Evolutionary conservation across 768 basidiomycete genomes (phyloP).

Genomic region (Tricholoma terreum): DNA sequence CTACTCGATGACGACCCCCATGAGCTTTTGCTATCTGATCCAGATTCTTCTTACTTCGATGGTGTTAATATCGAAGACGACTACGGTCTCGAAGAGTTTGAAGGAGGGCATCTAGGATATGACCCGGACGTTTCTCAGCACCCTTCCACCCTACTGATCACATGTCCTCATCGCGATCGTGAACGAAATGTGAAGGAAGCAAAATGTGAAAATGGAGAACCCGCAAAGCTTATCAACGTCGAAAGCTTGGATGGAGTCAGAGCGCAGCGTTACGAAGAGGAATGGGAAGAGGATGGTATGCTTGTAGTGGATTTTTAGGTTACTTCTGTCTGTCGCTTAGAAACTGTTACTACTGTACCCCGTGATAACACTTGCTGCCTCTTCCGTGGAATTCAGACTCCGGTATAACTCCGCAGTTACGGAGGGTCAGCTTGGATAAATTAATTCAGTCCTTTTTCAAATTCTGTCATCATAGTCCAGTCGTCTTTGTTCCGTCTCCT

Average conservation of each 20-base stretch:
- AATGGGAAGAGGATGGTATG: conserved; percentile 7
- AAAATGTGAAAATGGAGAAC: conserved; percentile 11
- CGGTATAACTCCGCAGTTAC: conserved; percentile 29
- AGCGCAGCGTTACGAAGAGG: background rate
- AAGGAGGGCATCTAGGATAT: conserved; percentile 15
- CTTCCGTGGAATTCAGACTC: conserved; percentile 17
- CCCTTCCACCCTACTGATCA: conserved; percentile 13
- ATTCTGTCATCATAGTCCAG: conserved; percentile 16
- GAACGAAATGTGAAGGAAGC: conserved; percentile 9
- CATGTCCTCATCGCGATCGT: conserved; percentile 12
- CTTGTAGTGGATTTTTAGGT: conserved; percentile 11
- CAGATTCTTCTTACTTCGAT: conserved; percentile 2
- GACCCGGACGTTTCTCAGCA: conserved; percentile 8
- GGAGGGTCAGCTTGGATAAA: conserved; percentile 13
- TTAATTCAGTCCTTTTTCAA: conserved; percentile 13
- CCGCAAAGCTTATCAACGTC: conserved; percentile 1
- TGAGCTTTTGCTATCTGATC: conserved; percentile 12
- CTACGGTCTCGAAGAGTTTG: conserved; percentile 7
- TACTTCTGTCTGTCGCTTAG: background rate
- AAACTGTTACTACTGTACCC: too few species aligned
- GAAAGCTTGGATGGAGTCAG: background rate
- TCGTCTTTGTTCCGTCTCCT: conserved; percentile 14
- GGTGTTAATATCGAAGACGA: conserved; percentile 5
- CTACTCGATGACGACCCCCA: conserved; percentile 12
- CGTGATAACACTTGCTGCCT: too few species aligned